Evolutionary conservation across 805 yeast genomes (phyloP).

Genomic region (Cyberlindnera maritima): DNA sequence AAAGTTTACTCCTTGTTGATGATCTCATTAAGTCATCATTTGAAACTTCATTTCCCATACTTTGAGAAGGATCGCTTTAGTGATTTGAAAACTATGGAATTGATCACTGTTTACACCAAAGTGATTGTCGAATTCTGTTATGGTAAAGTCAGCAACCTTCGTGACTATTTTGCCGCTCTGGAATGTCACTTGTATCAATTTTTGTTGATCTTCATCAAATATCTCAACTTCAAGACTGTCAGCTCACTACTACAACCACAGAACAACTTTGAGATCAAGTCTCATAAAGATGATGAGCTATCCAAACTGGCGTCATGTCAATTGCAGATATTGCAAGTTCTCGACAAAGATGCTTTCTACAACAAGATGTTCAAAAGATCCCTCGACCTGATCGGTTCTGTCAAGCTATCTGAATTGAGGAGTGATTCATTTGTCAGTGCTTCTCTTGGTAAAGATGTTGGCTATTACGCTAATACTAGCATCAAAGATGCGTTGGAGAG

Average conservation of each 20-base stretch:
- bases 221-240: constrained; percentile 21
- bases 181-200: constrained; percentile 25
- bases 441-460: background rate
- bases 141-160: constrained; percentile 3
- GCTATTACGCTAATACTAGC: constrained; percentile 10
- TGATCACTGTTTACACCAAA: constrained; percentile 4
- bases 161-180: constrained; percentile 15
- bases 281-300: constrained; percentile 8
- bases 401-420: constrained; percentile 2
- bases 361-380: too few relatives aligned
- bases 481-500: constrained; percentile 14
- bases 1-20: constrained; percentile 8
- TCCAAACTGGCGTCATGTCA: constrained; percentile 7
- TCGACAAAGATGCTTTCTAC: constrained; percentile 5
- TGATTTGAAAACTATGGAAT: constrained; percentile 16
- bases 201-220: constrained; percentile 22
- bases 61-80: constrained; percentile 16
- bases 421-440: background rate
- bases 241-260: constrained; percentile 5
- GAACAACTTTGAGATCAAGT: constrained; percentile 1
- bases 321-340: constrained; percentile 6
- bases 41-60: constrained; percentile 17
- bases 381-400: constrained; percentile 4
- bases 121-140: constrained; percentile 1
- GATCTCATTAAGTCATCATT: constrained; percentile 14